These are phyloP conservation scores for Balakata baccata DNA, from an alignment of 345 rosid species.

Conservation along the genomic window DNA sequence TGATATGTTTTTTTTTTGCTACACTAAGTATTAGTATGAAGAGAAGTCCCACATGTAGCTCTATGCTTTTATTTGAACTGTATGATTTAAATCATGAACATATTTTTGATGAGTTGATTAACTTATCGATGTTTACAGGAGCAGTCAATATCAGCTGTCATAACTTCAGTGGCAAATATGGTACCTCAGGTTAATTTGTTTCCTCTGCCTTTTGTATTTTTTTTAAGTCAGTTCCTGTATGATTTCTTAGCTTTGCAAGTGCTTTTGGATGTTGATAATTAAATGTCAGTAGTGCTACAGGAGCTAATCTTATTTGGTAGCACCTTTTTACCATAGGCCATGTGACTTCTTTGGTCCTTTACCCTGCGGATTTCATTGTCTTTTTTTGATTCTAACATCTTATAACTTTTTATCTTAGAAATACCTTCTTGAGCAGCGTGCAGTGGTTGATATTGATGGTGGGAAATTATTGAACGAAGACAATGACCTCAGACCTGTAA, in stretches of 20 bases:
- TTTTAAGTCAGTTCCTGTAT: background rate
- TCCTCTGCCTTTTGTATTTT: slow-evolving; percentile 4
- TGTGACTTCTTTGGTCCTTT: background rate
- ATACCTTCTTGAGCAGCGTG: slow-evolving; percentile 91
- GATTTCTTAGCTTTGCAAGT: slow-evolving; percentile 1
- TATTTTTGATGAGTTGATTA: slow-evolving; percentile 3
- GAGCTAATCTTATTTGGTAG: background rate
- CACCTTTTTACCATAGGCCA: background rate
- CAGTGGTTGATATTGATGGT: slow-evolving; percentile 74
- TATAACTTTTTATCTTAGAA: slow-evolving; percentile 42
- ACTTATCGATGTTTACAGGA: slow-evolving; percentile 46
- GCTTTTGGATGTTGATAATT: background rate
- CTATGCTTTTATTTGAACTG: background rate
- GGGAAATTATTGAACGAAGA: slow-evolving; percentile 90
- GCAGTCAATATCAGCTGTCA: slow-evolving; percentile 82
- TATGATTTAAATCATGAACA: background rate
- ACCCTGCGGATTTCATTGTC: background rate
- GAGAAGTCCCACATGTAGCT: background rate
- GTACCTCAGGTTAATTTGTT: slow-evolving; percentile 80
- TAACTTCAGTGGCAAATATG: slow-evolving; percentile 82
- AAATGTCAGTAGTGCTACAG: background rate
- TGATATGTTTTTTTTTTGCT: background rate
- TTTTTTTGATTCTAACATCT: background rate
- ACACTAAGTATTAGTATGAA: background rate
- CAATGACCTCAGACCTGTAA: slow-evolving; percentile 87